Evolutionary conservation across 2,329 filamentous ascomycete species (phyloP).

Genomic region (Microsporum canis): DNA sequence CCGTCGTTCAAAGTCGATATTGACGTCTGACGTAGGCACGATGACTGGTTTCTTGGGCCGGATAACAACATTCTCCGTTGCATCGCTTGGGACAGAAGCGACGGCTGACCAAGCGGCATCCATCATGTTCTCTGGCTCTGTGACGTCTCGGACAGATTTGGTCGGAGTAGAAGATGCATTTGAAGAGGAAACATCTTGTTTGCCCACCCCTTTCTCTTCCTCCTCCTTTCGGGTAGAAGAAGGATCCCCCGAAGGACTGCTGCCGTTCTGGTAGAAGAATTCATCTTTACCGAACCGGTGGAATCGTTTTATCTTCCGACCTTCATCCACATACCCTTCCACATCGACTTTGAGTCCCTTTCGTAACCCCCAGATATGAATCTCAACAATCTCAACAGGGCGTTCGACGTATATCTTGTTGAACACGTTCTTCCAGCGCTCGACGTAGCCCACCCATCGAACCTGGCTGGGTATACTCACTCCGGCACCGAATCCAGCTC

Average conservation of each 20-base stretch:
- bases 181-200: neutral
- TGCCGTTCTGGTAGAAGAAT: conserved; percentile 41
- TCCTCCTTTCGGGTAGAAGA: neutral
- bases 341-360: conserved; percentile 80
- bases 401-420: conserved; percentile 73
- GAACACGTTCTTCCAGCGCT: conserved; percentile 62
- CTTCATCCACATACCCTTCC: conserved; percentile 78
- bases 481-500: conserved; percentile 74
- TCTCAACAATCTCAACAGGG: conserved; percentile 71
- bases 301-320: conserved; percentile 70
- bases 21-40: conserved; percentile 72
- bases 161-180: neutral
- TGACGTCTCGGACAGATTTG: conserved; percentile 10
- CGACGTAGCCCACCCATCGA: conserved; percentile 77
- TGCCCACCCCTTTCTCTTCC: neutral
- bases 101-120: conserved; percentile 28
- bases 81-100: conserved; percentile 21
- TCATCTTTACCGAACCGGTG: conserved; percentile 68
- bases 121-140: conserved; percentile 14
- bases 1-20: conserved; percentile 77
- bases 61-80: conserved; percentile 56
- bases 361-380: conserved; percentile 80
- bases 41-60: conserved; percentile 57
- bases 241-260: conserved; percentile 29
- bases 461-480: conserved; percentile 90